Evolutionary conservation across 164 flowering plant genomes (phyloP), one percentile per base, ranked within the genome.

Genomic region (Magnolia kwangsiensis): DNA sequence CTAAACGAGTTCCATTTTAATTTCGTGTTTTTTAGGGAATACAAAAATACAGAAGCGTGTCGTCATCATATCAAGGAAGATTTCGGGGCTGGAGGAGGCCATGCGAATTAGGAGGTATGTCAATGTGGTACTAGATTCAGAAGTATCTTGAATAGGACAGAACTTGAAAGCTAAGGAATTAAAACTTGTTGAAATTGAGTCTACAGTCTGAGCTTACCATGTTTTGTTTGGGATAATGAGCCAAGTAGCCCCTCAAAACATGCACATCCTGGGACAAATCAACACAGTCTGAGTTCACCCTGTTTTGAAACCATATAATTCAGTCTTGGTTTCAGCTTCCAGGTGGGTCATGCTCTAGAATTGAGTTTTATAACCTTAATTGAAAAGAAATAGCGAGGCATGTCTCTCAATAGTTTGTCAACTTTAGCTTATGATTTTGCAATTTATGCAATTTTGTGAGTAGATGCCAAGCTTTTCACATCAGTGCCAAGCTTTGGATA

Each of bases 11-110:
- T 68, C 19, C 8, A 14, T 37, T 68, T 61, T 18, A 24, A 37
- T 61, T n/a, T 73, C 29, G 2, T 73, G 24, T 16, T 16, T 51
- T 82, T 74, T 80, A 85, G 87, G 86, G 69, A 75, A 68, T 24
- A 31, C 59, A 13, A 50, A 49, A 71, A 27, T 49, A 50, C 72
- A 51, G 7, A 83, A 77, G 61, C 75, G 76, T 49, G 66, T 83
- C 8, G 76, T 80, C 13, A 77, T 92, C 75, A 27, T 76, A 76
- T 65, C 91, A 0, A 91, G 81, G 86, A 91, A 74, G 81, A 7
- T 87, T 21, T 88, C 89, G 0, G 94, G 94, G 8, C 82, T 95
- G 72, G 94, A 90, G 82, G 98, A 92, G 82, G 92, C 95, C 58
- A 84, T 92, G 82, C 86, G 88, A 79, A 88, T 92, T 49, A 82